Evolutionary conservation across 2,329 filamentous ascomycete genomes (phyloP).

Genomic region (Fusarium ambrosium): DNA sequence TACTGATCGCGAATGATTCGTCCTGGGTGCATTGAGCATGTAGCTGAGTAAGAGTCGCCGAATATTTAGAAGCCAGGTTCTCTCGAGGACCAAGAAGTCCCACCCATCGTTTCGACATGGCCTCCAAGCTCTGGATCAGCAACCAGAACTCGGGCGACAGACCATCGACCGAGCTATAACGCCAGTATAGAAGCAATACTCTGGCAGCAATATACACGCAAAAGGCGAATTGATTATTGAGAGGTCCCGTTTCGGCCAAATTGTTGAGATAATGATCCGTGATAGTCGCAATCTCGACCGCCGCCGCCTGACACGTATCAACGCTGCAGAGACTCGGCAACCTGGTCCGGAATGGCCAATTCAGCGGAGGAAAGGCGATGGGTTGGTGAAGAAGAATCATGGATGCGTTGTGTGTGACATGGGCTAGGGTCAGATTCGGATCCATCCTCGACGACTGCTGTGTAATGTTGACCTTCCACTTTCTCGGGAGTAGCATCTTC

Average conservation of each 20-base stretch:
- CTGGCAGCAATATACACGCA: conserved; percentile 58
- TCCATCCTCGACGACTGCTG: conserved; percentile 53
- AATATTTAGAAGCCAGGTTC: conserved; percentile 16
- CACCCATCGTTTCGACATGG: conserved; percentile 41
- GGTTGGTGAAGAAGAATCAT: conserved; percentile 62
- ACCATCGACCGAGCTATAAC: conserved; percentile 37
- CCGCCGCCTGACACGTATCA: conserved; percentile 60
- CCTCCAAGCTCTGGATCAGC: conserved; percentile 38
- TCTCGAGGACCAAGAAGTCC: conserved; percentile 11
- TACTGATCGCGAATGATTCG: conserved; percentile 19
- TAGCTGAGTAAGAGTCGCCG: neutral
- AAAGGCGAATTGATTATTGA: conserved; percentile 57
- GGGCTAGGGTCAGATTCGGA: conserved; percentile 61
- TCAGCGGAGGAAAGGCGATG: conserved; percentile 57
- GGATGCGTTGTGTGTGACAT: conserved; percentile 62
- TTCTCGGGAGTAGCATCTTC: conserved; percentile 39
- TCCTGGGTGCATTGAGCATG: conserved; percentile 17
- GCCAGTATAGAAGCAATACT: conserved; percentile 53
- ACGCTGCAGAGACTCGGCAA: conserved; percentile 58
- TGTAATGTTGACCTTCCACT: conserved; percentile 38
- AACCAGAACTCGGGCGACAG: conserved; percentile 45
- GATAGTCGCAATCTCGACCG: conserved; percentile 59
- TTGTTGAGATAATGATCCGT: conserved; percentile 57
- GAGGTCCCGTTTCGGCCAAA: conserved; percentile 40
- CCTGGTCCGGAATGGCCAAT: conserved; percentile 52